Conservation (phyloP, 2,329 filamentous ascomycete species). For the Colletotrichum godetiae region DNA sequence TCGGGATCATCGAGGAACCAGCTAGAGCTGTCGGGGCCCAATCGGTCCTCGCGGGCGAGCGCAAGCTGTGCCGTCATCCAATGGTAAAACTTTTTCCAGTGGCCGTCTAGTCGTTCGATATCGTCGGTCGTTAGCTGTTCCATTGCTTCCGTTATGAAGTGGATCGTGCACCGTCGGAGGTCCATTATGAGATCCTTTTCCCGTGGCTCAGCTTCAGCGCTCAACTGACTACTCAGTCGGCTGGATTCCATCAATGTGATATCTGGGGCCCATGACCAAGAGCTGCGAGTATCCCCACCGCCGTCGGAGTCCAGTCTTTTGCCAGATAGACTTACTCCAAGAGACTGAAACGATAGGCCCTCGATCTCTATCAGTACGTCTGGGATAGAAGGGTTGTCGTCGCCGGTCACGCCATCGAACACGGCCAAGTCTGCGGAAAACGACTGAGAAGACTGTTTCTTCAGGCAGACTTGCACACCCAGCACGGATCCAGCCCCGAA, state of each 20-base stretch:
- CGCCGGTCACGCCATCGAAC: constrained; percentile 38
- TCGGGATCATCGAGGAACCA: not conserved
- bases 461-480: not conserved
- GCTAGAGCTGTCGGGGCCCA: not conserved
- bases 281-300: not conserved
- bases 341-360: not conserved
- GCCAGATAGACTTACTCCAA: not conserved
- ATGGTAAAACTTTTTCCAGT: not conserved
- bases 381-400: not conserved
- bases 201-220: not conserved
- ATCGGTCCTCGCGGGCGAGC: not conserved
- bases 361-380: not conserved
- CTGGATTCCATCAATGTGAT: not conserved
- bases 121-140: not conserved
- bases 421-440: constrained; percentile 32
- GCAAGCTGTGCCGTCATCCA: not conserved
- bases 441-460: not conserved
- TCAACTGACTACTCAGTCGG: not conserved
- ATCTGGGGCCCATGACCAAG: not conserved
- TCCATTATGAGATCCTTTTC: not conserved
- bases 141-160: constrained; percentile 2
- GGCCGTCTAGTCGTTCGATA: not conserved
- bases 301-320: not conserved
- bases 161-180: not conserved
- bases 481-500: not conserved